Conservation (phyloP, 257 asterid species). For the Osmanthus fragrans region DNA sequence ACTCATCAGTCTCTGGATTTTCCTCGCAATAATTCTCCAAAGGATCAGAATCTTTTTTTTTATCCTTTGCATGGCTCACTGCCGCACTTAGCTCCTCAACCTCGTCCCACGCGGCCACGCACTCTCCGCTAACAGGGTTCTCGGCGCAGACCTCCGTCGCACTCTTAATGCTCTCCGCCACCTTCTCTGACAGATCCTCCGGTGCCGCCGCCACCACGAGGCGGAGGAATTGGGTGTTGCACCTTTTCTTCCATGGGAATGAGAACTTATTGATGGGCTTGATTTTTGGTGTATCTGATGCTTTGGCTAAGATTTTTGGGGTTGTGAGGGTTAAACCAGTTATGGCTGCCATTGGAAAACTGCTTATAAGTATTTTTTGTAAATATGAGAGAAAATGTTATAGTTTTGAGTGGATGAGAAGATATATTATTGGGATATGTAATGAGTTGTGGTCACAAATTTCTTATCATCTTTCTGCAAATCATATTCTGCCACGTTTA, state of each 20-base stretch:
- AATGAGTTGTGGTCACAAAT: background rate
- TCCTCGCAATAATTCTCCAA: constrained; percentile 81
- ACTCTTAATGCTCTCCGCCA: background rate
- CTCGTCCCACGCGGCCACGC: constrained; percentile 7
- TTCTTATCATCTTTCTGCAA: background rate
- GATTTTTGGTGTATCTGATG: constrained; percentile 2
- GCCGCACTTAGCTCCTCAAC: constrained; percentile 5
- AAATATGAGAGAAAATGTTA: background rate
- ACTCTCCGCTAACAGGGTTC: background rate
- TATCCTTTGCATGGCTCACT: constrained; percentile 36
- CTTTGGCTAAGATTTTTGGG: constrained; percentile 22
- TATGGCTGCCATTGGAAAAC: constrained; percentile 8
- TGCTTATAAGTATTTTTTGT: background rate
- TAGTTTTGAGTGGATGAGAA: background rate
- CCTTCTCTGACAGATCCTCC: background rate
- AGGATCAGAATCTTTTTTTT: constrained; percentile 36
- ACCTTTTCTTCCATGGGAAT: constrained; percentile 14
- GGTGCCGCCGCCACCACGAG: background rate
- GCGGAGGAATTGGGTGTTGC: constrained; percentile 3
- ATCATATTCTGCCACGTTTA: background rate
- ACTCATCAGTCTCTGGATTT: constrained; percentile 62
- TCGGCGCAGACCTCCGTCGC: background rate
- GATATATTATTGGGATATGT: background rate
- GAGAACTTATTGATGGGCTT: constrained; percentile 14
- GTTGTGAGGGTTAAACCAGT: constrained; percentile 7